phyloP scores from a whole-genome alignment of 768 basidiomycete species.

The Pisolithus sp. region DNA sequence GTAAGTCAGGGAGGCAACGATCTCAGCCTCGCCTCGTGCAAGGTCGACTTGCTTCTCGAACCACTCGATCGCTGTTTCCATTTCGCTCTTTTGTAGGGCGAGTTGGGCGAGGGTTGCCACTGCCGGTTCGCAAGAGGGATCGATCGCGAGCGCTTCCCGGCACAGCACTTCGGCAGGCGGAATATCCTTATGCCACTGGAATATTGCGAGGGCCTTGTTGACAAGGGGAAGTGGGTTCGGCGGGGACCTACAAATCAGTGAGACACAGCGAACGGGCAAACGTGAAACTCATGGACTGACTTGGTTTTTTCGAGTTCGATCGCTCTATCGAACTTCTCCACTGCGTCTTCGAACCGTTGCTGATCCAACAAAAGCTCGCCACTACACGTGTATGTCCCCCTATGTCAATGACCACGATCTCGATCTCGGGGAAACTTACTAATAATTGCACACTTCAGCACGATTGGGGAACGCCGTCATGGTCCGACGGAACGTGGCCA shows the following conservation, averaged over 20 bases:
- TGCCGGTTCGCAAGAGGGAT: slow-evolving; percentile 93
- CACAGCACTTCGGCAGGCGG: slow-evolving; percentile 78
- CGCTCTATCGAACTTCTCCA: slow-evolving; percentile 89
- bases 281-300: slow-evolving; percentile 31
- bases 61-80: slow-evolving; percentile 79
- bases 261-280: not conserved
- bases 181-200: slow-evolving; percentile 93
- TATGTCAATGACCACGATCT: not conserved
- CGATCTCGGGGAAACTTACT: slow-evolving; percentile 44
- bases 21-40: slow-evolving; percentile 86
- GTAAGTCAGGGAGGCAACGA: slow-evolving; percentile 71
- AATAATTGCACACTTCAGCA: slow-evolving; percentile 92
- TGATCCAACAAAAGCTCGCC: slow-evolving; percentile 94
- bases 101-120: slow-evolving; percentile 94
- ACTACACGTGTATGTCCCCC: slow-evolving; percentile 33
- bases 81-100: slow-evolving; percentile 82
- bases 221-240: slow-evolving; percentile 89
- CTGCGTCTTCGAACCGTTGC: slow-evolving; percentile 76
- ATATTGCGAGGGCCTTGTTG: slow-evolving; percentile 95
- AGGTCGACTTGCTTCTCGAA: slow-evolving; percentile 80
- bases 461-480: slow-evolving; percentile 78
- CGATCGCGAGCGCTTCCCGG: slow-evolving; percentile 79
- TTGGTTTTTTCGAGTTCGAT: slow-evolving; percentile 80
- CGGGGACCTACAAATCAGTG: slow-evolving; percentile 33
- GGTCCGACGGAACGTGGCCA: slow-evolving; percentile 86